These are phyloP conservation scores for Sclerotinia borealis DNA, from an alignment of 2,329 filamentous ascomycete genomes.

Conservation along the genomic window DNA sequence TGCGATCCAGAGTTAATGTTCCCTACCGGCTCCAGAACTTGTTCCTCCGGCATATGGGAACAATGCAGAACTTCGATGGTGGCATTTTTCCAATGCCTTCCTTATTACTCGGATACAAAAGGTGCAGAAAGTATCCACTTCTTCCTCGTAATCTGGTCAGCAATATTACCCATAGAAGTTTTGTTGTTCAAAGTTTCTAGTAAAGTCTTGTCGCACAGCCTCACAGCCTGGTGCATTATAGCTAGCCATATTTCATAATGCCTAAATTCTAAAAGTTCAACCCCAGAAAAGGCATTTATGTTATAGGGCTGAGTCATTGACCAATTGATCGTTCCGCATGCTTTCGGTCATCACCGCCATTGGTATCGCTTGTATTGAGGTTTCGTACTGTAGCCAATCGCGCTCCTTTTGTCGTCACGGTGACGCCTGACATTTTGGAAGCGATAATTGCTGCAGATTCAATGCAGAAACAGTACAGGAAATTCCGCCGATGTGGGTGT, in stretches of 20 bases:
- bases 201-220: neutral
- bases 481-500: constrained; percentile 2
- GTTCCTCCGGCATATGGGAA: constrained; percentile 5
- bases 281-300: neutral
- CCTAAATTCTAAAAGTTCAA: neutral
- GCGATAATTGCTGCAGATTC: constrained; percentile 1
- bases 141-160: neutral
- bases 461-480: neutral
- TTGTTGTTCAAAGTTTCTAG: neutral
- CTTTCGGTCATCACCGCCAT: constrained; percentile 11
- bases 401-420: neutral
- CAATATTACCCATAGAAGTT: neutral
- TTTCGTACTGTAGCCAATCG: constrained; percentile 12
- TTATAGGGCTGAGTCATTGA: constrained; percentile 10
- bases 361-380: neutral
- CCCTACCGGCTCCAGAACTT: neutral
- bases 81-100: neutral
- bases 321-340: constrained; percentile 3
- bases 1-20: neutral
- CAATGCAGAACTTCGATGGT: neutral
- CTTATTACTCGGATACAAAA: constrained; percentile 1
- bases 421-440: neutral
- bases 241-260: constrained; percentile 1
- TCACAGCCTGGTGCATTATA: constrained; percentile 6
- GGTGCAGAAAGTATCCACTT: neutral